Conservation (phyloP, 345 rosid species). For the Angophora floribunda region DNA sequence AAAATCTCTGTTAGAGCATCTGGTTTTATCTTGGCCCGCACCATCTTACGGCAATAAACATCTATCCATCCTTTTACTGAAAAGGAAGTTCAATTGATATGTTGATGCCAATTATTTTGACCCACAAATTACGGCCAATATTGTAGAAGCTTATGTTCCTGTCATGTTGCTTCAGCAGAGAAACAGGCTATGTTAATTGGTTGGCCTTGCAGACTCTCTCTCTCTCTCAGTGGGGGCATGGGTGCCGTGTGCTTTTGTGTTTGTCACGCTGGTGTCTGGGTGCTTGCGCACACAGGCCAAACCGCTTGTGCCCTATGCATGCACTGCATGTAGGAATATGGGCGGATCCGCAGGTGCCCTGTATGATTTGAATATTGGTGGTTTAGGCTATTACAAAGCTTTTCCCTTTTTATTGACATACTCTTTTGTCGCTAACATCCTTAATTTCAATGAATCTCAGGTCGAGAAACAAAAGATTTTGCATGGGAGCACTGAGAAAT, state of each 20-base stretch:
- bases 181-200: neutral
- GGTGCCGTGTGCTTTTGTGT: neutral
- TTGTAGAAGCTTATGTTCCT: neutral
- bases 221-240: neutral
- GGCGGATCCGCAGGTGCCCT: neutral
- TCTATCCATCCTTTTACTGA: neutral
- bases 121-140: neutral
- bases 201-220: neutral
- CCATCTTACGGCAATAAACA: neutral
- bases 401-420: neutral
- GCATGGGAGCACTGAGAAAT: conserved; percentile 48
- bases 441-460: conserved; percentile 12
- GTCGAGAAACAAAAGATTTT: conserved; percentile 82
- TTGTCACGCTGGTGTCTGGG: neutral
- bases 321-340: neutral
- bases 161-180: neutral
- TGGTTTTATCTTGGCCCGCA: neutral
- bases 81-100: neutral
- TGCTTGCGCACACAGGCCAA: neutral
- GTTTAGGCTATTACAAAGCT: neutral
- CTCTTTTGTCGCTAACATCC: neutral
- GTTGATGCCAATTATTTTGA: neutral
- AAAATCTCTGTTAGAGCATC: neutral
- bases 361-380: neutral
- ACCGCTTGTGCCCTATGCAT: neutral